These are phyloP conservation scores for Didymella pinodella DNA, from an alignment of 2,329 filamentous ascomycete genomes.

Conservation along the genomic window DNA sequence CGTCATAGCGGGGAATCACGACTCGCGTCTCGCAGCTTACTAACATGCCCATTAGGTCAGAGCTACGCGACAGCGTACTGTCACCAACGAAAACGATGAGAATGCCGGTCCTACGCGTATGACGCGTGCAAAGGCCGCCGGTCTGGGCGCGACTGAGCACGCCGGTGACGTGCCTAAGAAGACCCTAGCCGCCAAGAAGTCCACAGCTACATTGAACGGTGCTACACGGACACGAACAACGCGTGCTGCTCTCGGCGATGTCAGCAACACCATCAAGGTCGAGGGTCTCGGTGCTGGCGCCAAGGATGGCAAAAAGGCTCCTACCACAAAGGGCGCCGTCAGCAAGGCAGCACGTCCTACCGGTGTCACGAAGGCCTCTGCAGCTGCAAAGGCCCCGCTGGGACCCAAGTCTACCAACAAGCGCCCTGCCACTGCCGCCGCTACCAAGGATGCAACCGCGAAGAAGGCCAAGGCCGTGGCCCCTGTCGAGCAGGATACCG, in stretches of 20 bases:
- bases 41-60: conserved; percentile 67
- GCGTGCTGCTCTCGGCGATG: conserved; percentile 87
- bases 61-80: conserved; percentile 74
- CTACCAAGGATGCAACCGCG: conserved; percentile 63
- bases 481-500: conserved; percentile 54
- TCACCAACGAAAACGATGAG: conserved; percentile 94
- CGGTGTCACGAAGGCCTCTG: conserved; percentile 78
- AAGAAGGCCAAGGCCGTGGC: conserved; percentile 72
- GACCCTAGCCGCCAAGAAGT: conserved; percentile 55
- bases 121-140: conserved; percentile 88
- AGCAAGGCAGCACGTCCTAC: conserved; percentile 77
- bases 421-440: conserved; percentile 71
- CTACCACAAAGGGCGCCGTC: conserved; percentile 66
- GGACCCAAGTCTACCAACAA: conserved; percentile 8
- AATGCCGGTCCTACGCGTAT: conserved; percentile 80
- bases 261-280: conserved; percentile 91
- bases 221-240: conserved; percentile 64
- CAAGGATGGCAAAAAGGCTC: conserved; percentile 73
- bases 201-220: conserved; percentile 51
- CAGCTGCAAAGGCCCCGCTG: conserved; percentile 49
- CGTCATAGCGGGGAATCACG: conserved; percentile 19
- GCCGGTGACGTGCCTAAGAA: conserved; percentile 67
- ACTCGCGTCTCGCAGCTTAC: conserved; percentile 29
- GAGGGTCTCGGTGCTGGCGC: conserved; percentile 57
- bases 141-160: conserved; percentile 58